Conservation (phyloP, 2,329 filamentous ascomycete species). For the Cercospora canescens region DNA sequence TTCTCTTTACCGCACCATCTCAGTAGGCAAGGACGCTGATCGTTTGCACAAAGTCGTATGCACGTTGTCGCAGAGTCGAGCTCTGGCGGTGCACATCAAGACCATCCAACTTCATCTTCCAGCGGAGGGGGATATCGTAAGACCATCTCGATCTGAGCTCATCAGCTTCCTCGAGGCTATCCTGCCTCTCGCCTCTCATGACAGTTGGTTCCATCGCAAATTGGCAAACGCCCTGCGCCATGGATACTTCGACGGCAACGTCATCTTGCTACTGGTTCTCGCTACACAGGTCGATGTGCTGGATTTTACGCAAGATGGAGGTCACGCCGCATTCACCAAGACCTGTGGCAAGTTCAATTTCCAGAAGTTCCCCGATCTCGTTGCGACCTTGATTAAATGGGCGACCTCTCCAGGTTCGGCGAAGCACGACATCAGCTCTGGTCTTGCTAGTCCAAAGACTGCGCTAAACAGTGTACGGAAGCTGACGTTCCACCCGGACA, state of each 20-base stretch:
- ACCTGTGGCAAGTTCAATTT: neutral
- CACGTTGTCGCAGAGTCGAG: neutral
- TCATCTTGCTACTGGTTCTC: constrained; percentile 3
- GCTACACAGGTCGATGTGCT: neutral
- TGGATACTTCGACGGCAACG: neutral
- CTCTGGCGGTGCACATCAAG: neutral
- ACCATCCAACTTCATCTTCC: neutral
- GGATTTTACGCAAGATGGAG: neutral
- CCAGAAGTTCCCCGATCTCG: neutral
- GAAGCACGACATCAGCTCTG: neutral
- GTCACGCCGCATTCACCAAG: neutral
- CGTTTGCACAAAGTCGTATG: neutral
- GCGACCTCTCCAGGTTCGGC: neutral
- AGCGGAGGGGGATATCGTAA: neutral
- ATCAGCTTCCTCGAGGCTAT: neutral
- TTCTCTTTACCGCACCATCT: neutral
- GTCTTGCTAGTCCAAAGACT: neutral
- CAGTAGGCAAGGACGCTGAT: neutral
- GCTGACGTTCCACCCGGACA: neutral
- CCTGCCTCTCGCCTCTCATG: neutral
- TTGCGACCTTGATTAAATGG: neutral
- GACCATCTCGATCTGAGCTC: neutral
- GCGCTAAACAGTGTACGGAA: neutral
- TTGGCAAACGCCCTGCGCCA: neutral
- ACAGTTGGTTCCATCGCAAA: neutral